These are phyloP conservation scores for Diatrype stigma DNA, from an alignment of 2,329 filamentous ascomycete genomes.

Conservation along the genomic window DNA sequence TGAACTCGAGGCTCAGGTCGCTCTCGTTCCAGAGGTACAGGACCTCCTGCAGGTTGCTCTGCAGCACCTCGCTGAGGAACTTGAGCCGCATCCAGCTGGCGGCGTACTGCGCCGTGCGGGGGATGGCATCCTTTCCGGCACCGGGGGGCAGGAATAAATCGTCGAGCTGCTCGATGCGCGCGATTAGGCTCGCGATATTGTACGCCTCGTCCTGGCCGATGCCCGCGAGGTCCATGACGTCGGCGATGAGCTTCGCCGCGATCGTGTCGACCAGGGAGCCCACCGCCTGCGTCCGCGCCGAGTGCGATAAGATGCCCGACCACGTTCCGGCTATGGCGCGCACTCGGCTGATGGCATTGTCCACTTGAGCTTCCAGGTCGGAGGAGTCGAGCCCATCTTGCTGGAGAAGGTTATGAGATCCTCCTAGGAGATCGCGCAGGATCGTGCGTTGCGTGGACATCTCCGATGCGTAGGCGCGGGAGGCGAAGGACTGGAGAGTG, in stretches of 20 bases:
- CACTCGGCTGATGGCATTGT: constrained; percentile 49
- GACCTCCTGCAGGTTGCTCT: constrained; percentile 63
- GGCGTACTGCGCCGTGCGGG: constrained; percentile 57
- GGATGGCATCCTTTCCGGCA: constrained; percentile 37
- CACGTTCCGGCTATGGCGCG: constrained; percentile 51
- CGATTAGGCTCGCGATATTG: constrained; percentile 55
- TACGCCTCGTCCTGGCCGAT: constrained; percentile 63
- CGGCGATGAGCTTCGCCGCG: constrained; percentile 54
- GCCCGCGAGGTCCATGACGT: constrained; percentile 58
- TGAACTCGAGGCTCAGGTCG: constrained; percentile 61
- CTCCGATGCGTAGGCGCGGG: constrained; percentile 57
- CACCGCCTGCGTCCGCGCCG: constrained; percentile 59
- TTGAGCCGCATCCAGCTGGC: constrained; percentile 60
- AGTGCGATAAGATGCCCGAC: constrained; percentile 54
- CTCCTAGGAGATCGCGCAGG: constrained; percentile 57
- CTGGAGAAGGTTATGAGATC: constrained; percentile 56
- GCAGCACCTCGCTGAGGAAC: constrained; percentile 60
- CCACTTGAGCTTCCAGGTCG: constrained; percentile 34
- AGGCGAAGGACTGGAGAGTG: constrained; percentile 56
- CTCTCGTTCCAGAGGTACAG: constrained; percentile 62
- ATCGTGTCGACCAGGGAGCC: constrained; percentile 57
- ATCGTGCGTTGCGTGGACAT: constrained; percentile 58
- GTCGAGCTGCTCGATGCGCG: constrained; percentile 53
- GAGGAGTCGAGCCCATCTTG: constrained; percentile 50
- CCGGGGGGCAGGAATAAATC: constrained; percentile 50